Evolutionary conservation across 306 rosid species (phyloP).

Genomic region (Cotoneaster glaucophyllus): DNA sequence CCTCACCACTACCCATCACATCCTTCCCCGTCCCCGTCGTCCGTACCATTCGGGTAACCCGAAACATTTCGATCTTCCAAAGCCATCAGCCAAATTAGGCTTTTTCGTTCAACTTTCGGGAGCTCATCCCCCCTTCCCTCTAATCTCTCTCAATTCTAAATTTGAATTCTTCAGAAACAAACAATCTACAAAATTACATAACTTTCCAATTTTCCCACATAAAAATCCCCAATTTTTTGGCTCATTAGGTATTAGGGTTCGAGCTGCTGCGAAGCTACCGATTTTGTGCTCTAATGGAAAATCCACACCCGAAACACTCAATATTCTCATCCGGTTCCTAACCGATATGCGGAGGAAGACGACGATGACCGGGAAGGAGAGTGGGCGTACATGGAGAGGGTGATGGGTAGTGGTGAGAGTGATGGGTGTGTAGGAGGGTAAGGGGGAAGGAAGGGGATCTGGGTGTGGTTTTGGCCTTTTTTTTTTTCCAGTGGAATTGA

Average conservation of each 20-base stretch:
- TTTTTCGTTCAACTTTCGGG: neutral
- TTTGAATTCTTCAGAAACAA: neutral
- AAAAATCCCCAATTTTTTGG: neutral
- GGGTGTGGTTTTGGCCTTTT: too few species aligned
- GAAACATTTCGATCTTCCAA: neutral
- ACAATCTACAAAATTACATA: neutral
- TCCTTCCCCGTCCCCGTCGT: neutral
- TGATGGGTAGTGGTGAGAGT: too few species aligned
- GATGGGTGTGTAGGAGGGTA: too few species aligned
- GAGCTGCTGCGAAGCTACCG: neutral
- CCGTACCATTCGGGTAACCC: neutral
- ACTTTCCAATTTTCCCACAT: neutral
- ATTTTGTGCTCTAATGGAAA: constrained; percentile 22
- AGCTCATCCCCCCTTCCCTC: neutral
- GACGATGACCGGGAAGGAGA: constrained; percentile 1
- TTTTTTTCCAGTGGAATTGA: too few species aligned
- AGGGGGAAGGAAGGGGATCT: too few species aligned
- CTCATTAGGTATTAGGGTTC: constrained; percentile 5
- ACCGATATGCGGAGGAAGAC: constrained; percentile 27
- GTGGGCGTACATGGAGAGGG: too few species aligned
- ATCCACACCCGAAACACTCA: constrained; percentile 30
- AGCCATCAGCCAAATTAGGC: neutral
- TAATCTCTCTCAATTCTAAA: neutral
- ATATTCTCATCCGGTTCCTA: constrained; percentile 23
- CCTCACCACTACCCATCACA: too few species aligned